Evolutionary conservation across 2,329 filamentous ascomycete genomes (phyloP).

Genomic region (Calycina herbarum): DNA sequence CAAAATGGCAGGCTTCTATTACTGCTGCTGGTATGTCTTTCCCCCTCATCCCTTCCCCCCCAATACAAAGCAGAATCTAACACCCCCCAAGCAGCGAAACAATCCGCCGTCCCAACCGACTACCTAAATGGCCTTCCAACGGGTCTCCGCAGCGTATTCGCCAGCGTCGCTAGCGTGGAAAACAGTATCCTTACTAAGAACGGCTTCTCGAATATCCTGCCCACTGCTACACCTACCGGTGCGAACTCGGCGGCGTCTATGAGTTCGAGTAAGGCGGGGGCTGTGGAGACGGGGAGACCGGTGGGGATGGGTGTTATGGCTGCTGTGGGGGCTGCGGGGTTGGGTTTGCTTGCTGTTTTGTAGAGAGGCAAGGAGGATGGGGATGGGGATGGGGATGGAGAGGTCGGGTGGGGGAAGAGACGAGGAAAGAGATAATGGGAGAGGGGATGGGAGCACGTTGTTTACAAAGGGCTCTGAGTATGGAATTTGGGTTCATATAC

Average conservation of each 20-base stretch:
- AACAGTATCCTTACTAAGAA: slow-evolving; percentile 7
- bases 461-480: background rate
- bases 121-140: slow-evolving; percentile 4
- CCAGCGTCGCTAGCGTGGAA: background rate
- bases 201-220: background rate
- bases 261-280: slow-evolving; percentile 6
- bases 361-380: slow-evolving; percentile 5
- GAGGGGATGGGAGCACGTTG: background rate
- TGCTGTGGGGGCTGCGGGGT: background rate
- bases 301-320: background rate
- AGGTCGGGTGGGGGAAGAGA: no score
- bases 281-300: background rate
- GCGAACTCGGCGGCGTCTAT: background rate
- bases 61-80: background rate
- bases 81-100: background rate
- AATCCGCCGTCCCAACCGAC: slow-evolving; percentile 2
- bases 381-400: no score
- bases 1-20: background rate
- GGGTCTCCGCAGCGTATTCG: background rate
- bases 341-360: slow-evolving; percentile 11
- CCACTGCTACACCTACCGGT: background rate
- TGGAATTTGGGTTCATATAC: no score
- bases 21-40: background rate
- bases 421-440: background rate
- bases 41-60: background rate